phyloP scores from a whole-genome alignment of 2,329 filamentous ascomycete genomes.

The Metarhizium brunneum region DNA sequence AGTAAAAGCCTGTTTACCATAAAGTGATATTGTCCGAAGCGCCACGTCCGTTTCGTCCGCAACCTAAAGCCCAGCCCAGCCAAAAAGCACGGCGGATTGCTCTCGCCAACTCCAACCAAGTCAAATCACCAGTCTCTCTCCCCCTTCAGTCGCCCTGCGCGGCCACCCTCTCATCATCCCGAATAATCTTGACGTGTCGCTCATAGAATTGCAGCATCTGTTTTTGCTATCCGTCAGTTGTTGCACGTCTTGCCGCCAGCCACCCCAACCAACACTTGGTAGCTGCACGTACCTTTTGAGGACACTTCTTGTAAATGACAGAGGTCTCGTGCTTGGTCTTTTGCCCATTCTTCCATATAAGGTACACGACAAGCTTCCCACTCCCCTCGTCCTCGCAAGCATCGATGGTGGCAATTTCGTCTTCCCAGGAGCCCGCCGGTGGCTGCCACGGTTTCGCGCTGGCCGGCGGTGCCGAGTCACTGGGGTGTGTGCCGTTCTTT shows the following conservation, averaged over 20 bases:
- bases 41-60: no score
- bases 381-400: constrained; percentile 58
- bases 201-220: constrained; percentile 55
- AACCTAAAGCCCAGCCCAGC: no score
- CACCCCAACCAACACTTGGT: no score
- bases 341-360: constrained; percentile 64
- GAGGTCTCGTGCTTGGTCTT: constrained; percentile 66
- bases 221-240: constrained; percentile 2
- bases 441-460: constrained; percentile 49
- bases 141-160: no score
- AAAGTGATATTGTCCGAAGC: no score
- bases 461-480: constrained; percentile 37
- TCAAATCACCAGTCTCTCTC: no score
- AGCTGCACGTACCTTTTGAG: constrained; percentile 56
- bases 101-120: no score
- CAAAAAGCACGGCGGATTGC: no score
- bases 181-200: constrained; percentile 45
- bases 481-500: constrained; percentile 40
- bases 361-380: constrained; percentile 54
- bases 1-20: no score
- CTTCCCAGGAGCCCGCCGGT: constrained; percentile 68
- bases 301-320: constrained; percentile 65
- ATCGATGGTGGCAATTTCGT: constrained; percentile 60
- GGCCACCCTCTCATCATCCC: constrained; percentile 21
- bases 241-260: not conserved